Evolutionary conservation across 2,329 filamentous ascomycete species (phyloP).

Genomic region (Fusarium annulatum): DNA sequence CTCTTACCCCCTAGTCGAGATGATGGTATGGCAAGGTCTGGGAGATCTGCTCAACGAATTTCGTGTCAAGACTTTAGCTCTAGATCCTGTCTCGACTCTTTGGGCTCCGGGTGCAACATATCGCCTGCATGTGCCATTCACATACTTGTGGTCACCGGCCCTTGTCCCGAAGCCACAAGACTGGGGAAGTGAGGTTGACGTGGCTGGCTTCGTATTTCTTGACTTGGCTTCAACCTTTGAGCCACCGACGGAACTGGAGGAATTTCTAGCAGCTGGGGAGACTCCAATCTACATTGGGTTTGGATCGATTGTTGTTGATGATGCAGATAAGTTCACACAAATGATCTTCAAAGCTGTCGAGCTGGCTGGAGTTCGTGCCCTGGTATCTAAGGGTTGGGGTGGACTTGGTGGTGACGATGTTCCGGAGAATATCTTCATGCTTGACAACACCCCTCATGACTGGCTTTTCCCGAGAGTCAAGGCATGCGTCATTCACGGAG

Average conservation of each 20-base stretch:
- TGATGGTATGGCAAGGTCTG: constrained; percentile 92
- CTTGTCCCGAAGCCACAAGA: constrained; percentile 75
- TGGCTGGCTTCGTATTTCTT: constrained; percentile 83
- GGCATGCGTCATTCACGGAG: constrained; percentile 80
- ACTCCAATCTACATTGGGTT: constrained; percentile 80
- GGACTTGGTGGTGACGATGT: constrained; percentile 69
- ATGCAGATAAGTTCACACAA: constrained; percentile 74
- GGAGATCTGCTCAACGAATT: constrained; percentile 83
- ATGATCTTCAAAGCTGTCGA: constrained; percentile 78
- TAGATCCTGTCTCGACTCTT: constrained; percentile 79
- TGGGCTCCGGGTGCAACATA: constrained; percentile 82
- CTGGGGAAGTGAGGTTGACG: constrained; percentile 76
- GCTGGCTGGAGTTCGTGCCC: constrained; percentile 72
- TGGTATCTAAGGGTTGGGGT: constrained; percentile 82
- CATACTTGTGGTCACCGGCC: constrained; percentile 77
- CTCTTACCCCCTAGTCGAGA: constrained; percentile 81
- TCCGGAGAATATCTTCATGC: constrained; percentile 75
- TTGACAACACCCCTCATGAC: constrained; percentile 80
- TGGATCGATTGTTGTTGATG: constrained; percentile 79
- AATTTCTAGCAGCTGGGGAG: constrained; percentile 67
- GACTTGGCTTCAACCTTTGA: constrained; percentile 72
- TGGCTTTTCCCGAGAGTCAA: constrained; percentile 78
- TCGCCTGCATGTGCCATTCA: constrained; percentile 78
- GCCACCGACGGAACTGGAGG: constrained; percentile 65
- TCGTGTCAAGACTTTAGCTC: constrained; percentile 72